Evolutionary conservation across 1,284 basidiomycete species (phyloP).

Genomic region (Cutaneotrichosporon sp.): DNA sequence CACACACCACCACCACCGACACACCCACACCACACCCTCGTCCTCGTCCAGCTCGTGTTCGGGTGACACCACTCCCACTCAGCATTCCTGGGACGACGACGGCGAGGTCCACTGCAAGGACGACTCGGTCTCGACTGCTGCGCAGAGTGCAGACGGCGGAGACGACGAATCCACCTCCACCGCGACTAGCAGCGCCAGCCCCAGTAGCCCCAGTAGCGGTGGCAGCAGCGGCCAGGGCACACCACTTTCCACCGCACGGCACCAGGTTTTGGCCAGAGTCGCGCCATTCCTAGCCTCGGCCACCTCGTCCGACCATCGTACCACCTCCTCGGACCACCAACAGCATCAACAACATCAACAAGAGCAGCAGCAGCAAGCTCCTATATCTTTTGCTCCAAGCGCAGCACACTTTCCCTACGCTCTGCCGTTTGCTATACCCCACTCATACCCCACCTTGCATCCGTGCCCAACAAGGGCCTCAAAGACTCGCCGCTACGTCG

Average conservation of each 20-base stretch:
- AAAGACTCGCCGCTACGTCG: neutral
- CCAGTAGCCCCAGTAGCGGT: neutral
- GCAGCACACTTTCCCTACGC: conserved; percentile 2
- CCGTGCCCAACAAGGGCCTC: conserved; percentile 5
- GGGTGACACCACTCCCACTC: too few relatives aligned
- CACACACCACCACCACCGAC: too few relatives aligned
- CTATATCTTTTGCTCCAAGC: neutral
- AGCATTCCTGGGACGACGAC: too few relatives aligned
- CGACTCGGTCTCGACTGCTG: too few relatives aligned
- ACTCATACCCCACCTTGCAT: conserved; percentile 1
- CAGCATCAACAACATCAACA: neutral
- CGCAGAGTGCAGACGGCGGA: too few relatives aligned
- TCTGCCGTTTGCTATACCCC: neutral
- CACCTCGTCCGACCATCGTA: conserved; percentile 5
- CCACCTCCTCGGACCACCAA: neutral
- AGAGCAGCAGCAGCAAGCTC: neutral
- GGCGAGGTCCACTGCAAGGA: too few relatives aligned
- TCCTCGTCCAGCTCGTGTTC: too few relatives aligned
- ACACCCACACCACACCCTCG: too few relatives aligned
- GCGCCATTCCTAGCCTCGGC: neutral
- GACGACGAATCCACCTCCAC: too few relatives aligned
- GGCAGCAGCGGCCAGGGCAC: neutral
- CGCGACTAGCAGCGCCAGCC: neutral
- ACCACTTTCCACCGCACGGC: neutral
- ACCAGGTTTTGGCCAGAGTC: conserved; percentile 3